Percentiles rank a stretch among this genome's conserved stretches.
Conservation (phyloP, 1,284 basidiomycete genomes). For the Cutaneotrichosporon sp. region DNA sequence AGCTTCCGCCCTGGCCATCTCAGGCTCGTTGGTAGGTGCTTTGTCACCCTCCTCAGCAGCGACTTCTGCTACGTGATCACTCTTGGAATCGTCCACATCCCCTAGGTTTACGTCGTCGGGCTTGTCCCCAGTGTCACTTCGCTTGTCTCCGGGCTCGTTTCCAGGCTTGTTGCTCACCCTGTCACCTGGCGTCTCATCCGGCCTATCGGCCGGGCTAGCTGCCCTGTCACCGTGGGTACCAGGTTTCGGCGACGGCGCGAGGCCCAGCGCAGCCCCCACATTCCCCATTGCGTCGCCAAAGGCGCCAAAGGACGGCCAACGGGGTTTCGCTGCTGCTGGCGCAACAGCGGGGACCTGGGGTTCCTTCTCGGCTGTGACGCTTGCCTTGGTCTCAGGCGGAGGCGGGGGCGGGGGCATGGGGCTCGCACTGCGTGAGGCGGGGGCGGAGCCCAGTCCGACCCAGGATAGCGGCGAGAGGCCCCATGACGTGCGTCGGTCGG, state of each 20-base stretch:
- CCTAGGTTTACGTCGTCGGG: too few relatives aligned
- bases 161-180: too few relatives aligned
- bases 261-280: conserved; percentile 30
- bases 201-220: too few relatives aligned
- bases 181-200: too few relatives aligned
- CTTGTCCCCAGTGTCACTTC: too few relatives aligned
- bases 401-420: not conserved
- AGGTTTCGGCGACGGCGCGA: conserved; percentile 7
- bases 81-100: too few relatives aligned
- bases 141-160: too few relatives aligned
- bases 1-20: too few relatives aligned
- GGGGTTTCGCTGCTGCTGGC: conserved; percentile 1
- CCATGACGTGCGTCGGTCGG: conserved; percentile 23
- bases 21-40: too few relatives aligned
- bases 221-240: not conserved
- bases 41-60: too few relatives aligned
- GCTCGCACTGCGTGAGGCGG: not conserved
- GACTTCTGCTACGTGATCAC: too few relatives aligned
- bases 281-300: conserved; percentile 30
- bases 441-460: conserved; percentile 9
- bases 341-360: not conserved
- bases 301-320: conserved; percentile 18
- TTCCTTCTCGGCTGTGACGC: not conserved
- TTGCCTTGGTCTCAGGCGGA: not conserved
- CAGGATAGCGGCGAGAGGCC: conserved; percentile 6